Evolutionary conservation across 2,329 filamentous ascomycete genomes (phyloP), one percentile per base, ranked within the genome.

Genomic region (Dichotomopilus funicola): DNA sequence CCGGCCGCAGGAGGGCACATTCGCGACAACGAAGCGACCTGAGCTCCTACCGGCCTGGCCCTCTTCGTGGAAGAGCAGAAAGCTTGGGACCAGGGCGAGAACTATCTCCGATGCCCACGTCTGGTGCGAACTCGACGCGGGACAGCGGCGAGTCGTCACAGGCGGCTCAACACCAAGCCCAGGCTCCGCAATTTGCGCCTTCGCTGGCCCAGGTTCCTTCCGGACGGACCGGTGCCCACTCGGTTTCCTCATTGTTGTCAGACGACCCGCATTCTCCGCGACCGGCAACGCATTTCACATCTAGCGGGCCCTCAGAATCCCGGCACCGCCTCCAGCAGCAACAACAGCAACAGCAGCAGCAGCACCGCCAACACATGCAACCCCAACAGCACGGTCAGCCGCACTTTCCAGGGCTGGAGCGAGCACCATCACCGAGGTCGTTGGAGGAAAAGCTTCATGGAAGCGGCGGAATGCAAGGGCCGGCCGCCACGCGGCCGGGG

Each of bases 21-120:
- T 81, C 79, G 47, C 78, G 86, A 60, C 81, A 85, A 63, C 77
- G 79, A 64, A 88, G 85, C 70, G 85, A 87, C 65, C 68, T 82
- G 57, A 83, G 82, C 5, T 73, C 74, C 8, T 75, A 78, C 59
- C 70, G 75, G 46, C 69, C 71, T 10, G 62, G 66, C 12, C 73
- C 37, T 37, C 37, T 71, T 50, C 72, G 75, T n/a, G 68, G 65
- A 11, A 59, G 63, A 12, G 71, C 36, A 47, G 64, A 53, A 44
- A 63, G 66, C 55, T 70, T 63, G 54, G 71, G 67, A 19, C 66
- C 66, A 31, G 65, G 67, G 37, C 65, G 70, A 42, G 70, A 70
- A 31, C 64, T 67, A 58, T 73, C 74, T 27, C 72, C 74, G 5
- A 66, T 67, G 49, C 63, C 64, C 44, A 57, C 56, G 11, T 63